A percentile compares a stretch with the other conserved stretches of the same genome.
These are phyloP conservation scores for Lasiosphaeriaceae sp. DNA, from an alignment of 495 filamentous ascomycete genomes.

Conservation along the genomic window DNA sequence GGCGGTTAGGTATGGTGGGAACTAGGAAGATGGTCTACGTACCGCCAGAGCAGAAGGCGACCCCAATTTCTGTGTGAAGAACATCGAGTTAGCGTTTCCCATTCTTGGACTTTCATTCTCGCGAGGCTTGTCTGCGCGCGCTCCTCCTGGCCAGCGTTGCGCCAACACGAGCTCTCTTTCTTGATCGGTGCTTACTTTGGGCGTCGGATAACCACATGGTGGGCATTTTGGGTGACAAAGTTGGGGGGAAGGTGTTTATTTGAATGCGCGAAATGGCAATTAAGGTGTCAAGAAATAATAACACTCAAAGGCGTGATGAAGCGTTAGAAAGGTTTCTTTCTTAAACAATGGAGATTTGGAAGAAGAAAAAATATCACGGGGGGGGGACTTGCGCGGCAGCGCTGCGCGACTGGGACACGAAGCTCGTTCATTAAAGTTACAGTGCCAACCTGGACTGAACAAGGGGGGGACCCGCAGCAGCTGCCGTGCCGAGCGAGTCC, in stretches of 20 bases:
- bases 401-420: background rate
- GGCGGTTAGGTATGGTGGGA: no score
- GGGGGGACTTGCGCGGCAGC: background rate
- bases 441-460: background rate
- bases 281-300: no score
- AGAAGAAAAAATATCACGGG: background rate
- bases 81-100: conserved; percentile 21
- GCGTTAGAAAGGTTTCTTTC: no score
- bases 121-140: no score
- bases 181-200: conserved; percentile 69
- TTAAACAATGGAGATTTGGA: background rate
- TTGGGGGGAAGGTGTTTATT: background rate
- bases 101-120: background rate
- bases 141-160: no score
- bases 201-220: conserved; percentile 93
- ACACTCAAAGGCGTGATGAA: no score
- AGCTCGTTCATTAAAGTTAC: conserved; percentile 7
- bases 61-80: conserved; percentile 70
- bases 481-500: no score
- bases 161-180: no score
- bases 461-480: background rate
- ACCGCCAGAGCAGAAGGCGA: conserved; percentile 94
- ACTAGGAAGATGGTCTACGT: no score
- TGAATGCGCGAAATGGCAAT: background rate
- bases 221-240: conserved; percentile 37